Percentiles rank a stretch among this genome's conserved stretches.
Conservation (phyloP, 2,329 filamentous ascomycete genomes). For the Apiospora sp. region DNA sequence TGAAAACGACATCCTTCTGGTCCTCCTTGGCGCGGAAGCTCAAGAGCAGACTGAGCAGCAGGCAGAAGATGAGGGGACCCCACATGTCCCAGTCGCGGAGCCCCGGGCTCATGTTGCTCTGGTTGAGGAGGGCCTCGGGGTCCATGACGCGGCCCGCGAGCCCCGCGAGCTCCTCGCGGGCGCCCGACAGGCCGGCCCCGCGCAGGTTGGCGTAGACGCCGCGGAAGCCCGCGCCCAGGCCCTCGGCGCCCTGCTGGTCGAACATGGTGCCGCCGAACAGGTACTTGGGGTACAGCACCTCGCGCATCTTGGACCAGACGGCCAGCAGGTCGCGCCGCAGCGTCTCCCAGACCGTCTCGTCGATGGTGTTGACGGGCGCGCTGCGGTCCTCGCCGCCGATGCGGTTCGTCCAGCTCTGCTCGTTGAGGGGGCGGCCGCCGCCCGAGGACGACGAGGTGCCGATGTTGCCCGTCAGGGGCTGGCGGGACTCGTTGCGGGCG, state of each 20-base stretch:
- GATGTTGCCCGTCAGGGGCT: slow-evolving; percentile 87
- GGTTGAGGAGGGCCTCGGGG: slow-evolving; percentile 64
- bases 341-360: slow-evolving; percentile 98
- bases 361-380: slow-evolving; percentile 91
- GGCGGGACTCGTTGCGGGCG: slow-evolving; percentile 67
- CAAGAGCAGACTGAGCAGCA: slow-evolving; percentile 86
- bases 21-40: slow-evolving; percentile 81
- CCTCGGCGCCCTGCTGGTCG: slow-evolving; percentile 46
- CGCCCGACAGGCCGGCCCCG: slow-evolving; percentile 64
- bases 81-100: slow-evolving; percentile 97
- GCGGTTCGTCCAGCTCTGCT: slow-evolving; percentile 85
- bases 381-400: slow-evolving; percentile 92
- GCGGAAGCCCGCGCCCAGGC: slow-evolving; percentile 47
- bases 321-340: slow-evolving; percentile 88
- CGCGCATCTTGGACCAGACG: slow-evolving; percentile 97
- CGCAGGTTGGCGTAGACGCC: slow-evolving; percentile 70
- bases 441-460: slow-evolving; percentile 63
- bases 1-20: slow-evolving; percentile 91
- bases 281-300: slow-evolving; percentile 96
- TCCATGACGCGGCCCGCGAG: slow-evolving; percentile 70
- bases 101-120: slow-evolving; percentile 84
- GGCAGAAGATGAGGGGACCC: slow-evolving; percentile 94
- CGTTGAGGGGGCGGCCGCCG: slow-evolving; percentile 62
- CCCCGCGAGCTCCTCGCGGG: slow-evolving; percentile 68
- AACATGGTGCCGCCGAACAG: slow-evolving; percentile 77